Conservation (phyloP, 2,329 filamentous ascomycete species). For the Trichoderma atrobrunneum region DNA sequence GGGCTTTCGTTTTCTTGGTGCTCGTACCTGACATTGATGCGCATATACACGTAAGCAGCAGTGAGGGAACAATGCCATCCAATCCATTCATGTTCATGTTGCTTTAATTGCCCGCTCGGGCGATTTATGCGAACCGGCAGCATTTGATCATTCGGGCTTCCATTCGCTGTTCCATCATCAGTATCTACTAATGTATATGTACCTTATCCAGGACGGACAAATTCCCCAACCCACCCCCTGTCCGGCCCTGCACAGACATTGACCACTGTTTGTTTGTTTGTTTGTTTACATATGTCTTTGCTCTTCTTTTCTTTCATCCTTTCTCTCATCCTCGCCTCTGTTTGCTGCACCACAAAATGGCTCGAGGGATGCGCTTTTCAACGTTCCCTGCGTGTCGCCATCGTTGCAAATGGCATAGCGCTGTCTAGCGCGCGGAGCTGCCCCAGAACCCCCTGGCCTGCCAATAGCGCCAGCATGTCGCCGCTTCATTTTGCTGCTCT, state of each 20-base stretch:
- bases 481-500: not conserved
- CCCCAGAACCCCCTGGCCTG: not conserved
- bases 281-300: not conserved
- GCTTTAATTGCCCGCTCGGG: not conserved
- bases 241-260: not conserved
- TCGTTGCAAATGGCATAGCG: conserved; percentile 15
- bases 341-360: not conserved
- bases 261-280: not conserved
- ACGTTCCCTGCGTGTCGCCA: conserved; percentile 9
- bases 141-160: not conserved
- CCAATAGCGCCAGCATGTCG: conserved; percentile 17
- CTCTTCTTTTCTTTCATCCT: not conserved
- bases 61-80: not conserved
- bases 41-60: not conserved
- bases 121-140: not conserved
- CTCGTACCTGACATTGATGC: not conserved
- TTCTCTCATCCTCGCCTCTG: not conserved
- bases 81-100: not conserved
- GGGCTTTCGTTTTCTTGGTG: not conserved
- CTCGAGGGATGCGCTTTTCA: conserved; percentile 3
- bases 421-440: conserved; percentile 12
- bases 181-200: not conserved
- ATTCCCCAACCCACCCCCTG: not conserved
- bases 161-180: not conserved
- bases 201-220: not conserved